phyloP scores from a whole-genome alignment of 805 yeast species.

The Pichia cephalocereana region DNA sequence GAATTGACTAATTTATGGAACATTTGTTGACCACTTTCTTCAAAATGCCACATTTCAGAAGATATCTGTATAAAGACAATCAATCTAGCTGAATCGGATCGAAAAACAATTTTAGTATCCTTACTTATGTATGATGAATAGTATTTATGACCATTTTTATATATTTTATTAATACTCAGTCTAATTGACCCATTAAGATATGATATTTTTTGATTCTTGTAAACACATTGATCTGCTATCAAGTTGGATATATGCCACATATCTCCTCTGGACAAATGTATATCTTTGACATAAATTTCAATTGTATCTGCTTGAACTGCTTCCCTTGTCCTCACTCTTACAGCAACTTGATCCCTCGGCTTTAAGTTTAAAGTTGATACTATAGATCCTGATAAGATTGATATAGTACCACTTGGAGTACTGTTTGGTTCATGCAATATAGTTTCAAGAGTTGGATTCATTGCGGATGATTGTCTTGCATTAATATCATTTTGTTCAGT shows the following conservation, averaged over 20 bases:
- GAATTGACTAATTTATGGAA: slow-evolving; percentile 88
- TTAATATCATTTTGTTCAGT: background rate
- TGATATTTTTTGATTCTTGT: slow-evolving; percentile 53
- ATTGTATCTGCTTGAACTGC: slow-evolving; percentile 69
- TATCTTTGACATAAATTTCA: slow-evolving; percentile 73
- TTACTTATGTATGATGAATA: slow-evolving; percentile 71
- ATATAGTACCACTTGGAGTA: slow-evolving; percentile 30
- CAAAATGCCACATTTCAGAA: slow-evolving; percentile 97
- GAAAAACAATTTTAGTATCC: slow-evolving; percentile 69
- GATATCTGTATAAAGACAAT: slow-evolving; percentile 82
- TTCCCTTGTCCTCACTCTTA: slow-evolving; percentile 36
- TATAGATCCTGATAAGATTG: slow-evolving; percentile 51
- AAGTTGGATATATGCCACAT: slow-evolving; percentile 78
- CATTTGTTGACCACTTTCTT: slow-evolving; percentile 90
- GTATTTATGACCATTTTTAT: slow-evolving; percentile 55
- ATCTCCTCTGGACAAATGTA: slow-evolving; percentile 77
- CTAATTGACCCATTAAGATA: slow-evolving; percentile 54
- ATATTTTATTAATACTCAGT: slow-evolving; percentile 54
- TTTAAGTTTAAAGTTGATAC: slow-evolving; percentile 56
- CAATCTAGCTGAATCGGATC: slow-evolving; percentile 85
- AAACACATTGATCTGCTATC: slow-evolving; percentile 55
- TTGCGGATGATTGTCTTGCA: background rate
- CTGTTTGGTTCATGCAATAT: background rate
- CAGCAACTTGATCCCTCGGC: slow-evolving; percentile 55
- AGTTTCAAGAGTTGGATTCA: background rate